Conservation (phyloP, 2,329 filamentous ascomycete species). For the Orbilia javanica region DNA sequence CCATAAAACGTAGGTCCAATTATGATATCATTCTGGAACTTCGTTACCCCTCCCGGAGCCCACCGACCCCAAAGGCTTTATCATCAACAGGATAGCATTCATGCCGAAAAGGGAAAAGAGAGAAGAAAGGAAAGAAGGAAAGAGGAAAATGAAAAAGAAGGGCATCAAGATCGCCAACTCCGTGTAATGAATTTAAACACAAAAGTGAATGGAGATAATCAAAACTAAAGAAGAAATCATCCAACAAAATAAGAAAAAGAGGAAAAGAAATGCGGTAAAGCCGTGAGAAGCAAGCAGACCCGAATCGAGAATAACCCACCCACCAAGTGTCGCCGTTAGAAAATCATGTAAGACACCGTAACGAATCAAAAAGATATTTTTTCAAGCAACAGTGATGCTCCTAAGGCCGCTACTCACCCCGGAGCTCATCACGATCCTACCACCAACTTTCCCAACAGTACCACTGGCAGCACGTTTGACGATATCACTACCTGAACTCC, state of each 20-base stretch:
- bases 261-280: slow-evolving; percentile 2
- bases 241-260: no score
- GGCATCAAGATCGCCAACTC: slow-evolving; percentile 3
- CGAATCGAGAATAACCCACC: slow-evolving; percentile 19
- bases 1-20: slow-evolving; percentile 26
- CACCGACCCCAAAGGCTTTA: slow-evolving; percentile 21
- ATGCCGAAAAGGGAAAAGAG: slow-evolving; percentile 23
- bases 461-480: slow-evolving; percentile 56
- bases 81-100: slow-evolving; percentile 18
- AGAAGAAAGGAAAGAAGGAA: background rate
- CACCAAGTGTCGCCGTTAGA: background rate
- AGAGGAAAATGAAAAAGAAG: background rate
- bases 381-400: slow-evolving; percentile 53
- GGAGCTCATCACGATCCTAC: slow-evolving; percentile 55
- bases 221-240: background rate
- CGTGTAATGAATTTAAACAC: slow-evolving; percentile 1
- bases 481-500: slow-evolving; percentile 65
- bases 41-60: background rate
- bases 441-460: slow-evolving; percentile 51
- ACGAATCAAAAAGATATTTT: background rate
- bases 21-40: slow-evolving; percentile 39
- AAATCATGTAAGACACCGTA: background rate
- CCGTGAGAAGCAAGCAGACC: slow-evolving; percentile 7
- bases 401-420: slow-evolving; percentile 50
- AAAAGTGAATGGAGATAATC: background rate